Evolutionary conservation across 2,329 filamentous ascomycete genomes (phyloP).

Genomic region (Biscogniauxia sp.): DNA sequence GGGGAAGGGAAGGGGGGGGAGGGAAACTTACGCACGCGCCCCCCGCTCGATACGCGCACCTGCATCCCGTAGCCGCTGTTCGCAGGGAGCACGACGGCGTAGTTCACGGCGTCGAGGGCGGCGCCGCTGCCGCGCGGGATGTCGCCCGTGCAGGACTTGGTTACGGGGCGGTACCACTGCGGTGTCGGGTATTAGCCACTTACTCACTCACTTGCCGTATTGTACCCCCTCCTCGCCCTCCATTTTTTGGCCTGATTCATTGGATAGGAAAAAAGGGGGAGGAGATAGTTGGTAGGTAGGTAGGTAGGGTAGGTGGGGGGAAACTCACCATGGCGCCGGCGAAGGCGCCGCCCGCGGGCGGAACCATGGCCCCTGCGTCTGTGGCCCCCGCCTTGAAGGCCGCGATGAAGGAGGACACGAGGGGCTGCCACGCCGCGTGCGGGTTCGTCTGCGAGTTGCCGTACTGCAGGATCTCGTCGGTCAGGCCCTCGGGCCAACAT

Average conservation of each 20-base stretch:
- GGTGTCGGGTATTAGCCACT: too few relatives aligned
- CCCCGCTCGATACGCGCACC: conserved; percentile 27
- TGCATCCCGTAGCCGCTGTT: conserved; percentile 10
- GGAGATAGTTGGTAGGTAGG: too few relatives aligned
- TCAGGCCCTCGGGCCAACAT: conserved; percentile 31
- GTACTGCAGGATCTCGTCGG: conserved; percentile 29
- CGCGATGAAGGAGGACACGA: conserved; percentile 34
- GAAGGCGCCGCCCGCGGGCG: conserved; percentile 16
- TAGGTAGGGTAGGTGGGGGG: too few relatives aligned
- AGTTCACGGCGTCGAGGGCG: conserved; percentile 29
- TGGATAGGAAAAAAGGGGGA: too few relatives aligned
- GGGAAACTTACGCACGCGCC: conserved; percentile 7
- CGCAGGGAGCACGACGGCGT: conserved; percentile 27
- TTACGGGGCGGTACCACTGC: conserved; percentile 30
- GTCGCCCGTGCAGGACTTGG: conserved; percentile 8
- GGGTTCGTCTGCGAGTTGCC: conserved; percentile 26
- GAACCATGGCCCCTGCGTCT: conserved; percentile 21
- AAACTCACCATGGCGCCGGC: conserved; percentile 26
- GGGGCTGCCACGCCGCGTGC: conserved; percentile 35
- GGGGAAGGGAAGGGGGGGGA: too few relatives aligned
- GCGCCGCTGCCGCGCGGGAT: conserved; percentile 24
- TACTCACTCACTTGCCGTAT: too few relatives aligned
- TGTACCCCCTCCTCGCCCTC: too few relatives aligned
- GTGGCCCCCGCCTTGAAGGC: conserved; percentile 31
- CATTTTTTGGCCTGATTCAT: too few relatives aligned